Evolutionary conservation across 1,139 yeast species (phyloP).

Genomic region (Blastobotrys indianensis): DNA sequence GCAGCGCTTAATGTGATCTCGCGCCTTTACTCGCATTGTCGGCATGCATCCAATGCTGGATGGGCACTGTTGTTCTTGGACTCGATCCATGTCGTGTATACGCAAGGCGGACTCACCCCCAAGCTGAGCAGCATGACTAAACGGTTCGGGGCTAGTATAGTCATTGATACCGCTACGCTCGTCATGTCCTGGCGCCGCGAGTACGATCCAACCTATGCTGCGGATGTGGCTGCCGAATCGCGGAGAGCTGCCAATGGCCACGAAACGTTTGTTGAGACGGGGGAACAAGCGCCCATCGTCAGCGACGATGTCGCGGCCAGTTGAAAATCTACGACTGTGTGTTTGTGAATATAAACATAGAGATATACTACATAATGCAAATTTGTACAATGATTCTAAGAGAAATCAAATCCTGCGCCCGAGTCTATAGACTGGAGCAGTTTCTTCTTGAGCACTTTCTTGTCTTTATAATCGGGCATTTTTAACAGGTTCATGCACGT

Average conservation of each 20-base stretch:
- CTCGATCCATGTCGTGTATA: conserved; percentile 11
- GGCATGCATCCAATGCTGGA: background rate
- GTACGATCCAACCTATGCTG: background rate
- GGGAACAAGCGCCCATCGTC: too few relatives aligned
- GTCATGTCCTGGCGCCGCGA: conserved; percentile 1
- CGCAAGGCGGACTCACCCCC: conserved; percentile 8
- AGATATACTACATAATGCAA: too few relatives aligned
- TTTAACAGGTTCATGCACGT: conserved; percentile 88
- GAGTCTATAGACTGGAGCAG: conserved; percentile 70
- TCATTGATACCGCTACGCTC: conserved; percentile 10
- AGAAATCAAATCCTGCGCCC: conserved; percentile 82
- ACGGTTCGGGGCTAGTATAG: conserved; percentile 15
- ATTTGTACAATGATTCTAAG: too few relatives aligned
- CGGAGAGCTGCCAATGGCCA: background rate
- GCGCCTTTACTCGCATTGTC: background rate
- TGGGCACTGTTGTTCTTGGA: conserved; percentile 10
- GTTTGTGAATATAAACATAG: too few relatives aligned
- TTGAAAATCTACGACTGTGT: too few relatives aligned
- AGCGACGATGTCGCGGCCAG: too few relatives aligned
- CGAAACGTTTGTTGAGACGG: background rate
- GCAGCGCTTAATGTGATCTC: background rate
- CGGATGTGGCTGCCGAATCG: background rate
- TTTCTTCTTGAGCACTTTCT: conserved; percentile 52
- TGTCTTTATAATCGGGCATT: conserved; percentile 73
- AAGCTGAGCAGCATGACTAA: conserved; percentile 13